A percentile compares a stretch with the other conserved stretches of the same genome.
phyloP scores from a whole-genome alignment of 768 basidiomycete species.

The Kwoniella botswanensis region DNA sequence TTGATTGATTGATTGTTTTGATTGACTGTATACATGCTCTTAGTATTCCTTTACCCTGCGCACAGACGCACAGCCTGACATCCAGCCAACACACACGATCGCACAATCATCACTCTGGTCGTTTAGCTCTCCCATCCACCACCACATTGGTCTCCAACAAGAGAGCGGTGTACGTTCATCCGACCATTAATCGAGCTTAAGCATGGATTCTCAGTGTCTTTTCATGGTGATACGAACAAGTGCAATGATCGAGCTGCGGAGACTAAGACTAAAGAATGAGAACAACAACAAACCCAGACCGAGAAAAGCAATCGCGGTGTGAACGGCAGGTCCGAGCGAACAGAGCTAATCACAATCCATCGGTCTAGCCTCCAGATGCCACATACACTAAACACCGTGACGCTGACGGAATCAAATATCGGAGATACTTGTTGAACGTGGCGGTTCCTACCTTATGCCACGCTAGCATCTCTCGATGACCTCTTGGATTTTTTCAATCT shows the following conservation, averaged over 20 bases:
- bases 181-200: no score
- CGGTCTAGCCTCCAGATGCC: background rate
- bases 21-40: background rate
- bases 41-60: conserved; percentile 11
- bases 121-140: background rate
- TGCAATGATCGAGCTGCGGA: background rate
- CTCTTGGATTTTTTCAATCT: conserved; percentile 14
- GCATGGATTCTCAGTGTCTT: background rate
- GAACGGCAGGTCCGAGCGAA: conserved; percentile 12
- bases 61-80: conserved; percentile 15
- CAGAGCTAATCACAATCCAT: background rate
- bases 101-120: background rate
- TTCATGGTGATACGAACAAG: background rate
- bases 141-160: background rate
- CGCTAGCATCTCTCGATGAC: background rate
- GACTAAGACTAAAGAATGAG: no score
- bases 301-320: conserved; percentile 2
- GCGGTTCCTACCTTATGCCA: background rate
- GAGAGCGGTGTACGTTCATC: no score
- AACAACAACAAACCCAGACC: background rate
- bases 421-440: conserved; percentile 1
- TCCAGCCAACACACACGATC: conserved; percentile 10
- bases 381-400: conserved; percentile 3
- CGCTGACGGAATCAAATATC: background rate
- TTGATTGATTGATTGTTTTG: background rate